Base-by-base conservation (phyloP, 148 eudicot genomes). In the Bassia scoparia region DNA sequence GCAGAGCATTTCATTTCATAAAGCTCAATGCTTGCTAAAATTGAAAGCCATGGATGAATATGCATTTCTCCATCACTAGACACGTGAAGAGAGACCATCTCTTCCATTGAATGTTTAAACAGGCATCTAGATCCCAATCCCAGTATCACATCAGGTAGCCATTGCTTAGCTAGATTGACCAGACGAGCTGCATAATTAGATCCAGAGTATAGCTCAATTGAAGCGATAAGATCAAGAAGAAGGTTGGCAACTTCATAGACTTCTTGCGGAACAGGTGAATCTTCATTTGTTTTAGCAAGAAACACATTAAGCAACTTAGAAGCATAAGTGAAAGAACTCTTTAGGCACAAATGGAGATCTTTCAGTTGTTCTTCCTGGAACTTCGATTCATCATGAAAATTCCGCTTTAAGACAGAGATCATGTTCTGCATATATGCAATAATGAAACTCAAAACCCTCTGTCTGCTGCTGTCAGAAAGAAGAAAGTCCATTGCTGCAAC, bases 131-230 rank as follows among this genome's bases (percentile, higher is more conserved):
- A 91, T 68, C 87, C 90, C 74, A 95, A 73, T 59, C 88, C 96
- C 50, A 95, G 81, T 66, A 90, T 80, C 72, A 91, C 78, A 76
- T 95, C 99, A 31, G 99, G 99, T 37, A 89, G 68, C 97, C 99
- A 95, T 53, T 83, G 87, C 73, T 86, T 89, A 46, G 86, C 79
- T 76, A 81, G 80, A 68, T 84, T 61, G 56, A 83, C 61, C 35
- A 92, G 35, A 30, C 87, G 89, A 54, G 86, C 56, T 72, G 97
- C 97, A 84, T 83, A 84, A 70, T 76, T 53, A 34, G 89, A 86
- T 49, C 99, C 96, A 71, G 86, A 66, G 77, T 80, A 80, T 62
- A 81, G 77, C 81, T 95, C 99, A 48, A 82, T 53, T n/a, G 88
- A 81, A 60, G 81, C 79, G 74, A 86, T 43, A 35, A 91, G 78